phyloP scores from a whole-genome alignment of 495 filamentous ascomycete genomes.

The Alectoria sarmentosa region DNA sequence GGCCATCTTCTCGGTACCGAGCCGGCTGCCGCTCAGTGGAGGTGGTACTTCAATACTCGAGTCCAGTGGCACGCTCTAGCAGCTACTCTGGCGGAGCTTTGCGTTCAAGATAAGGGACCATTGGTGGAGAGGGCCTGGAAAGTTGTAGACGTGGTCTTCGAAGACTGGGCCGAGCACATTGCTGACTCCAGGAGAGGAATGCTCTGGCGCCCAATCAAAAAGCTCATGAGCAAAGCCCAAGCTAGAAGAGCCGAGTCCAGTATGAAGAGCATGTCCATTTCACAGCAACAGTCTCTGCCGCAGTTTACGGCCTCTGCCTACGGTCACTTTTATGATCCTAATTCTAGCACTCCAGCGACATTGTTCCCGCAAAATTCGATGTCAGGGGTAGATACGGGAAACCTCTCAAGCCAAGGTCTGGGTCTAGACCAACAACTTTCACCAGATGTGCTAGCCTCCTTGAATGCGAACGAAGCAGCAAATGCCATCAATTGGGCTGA shows the following conservation, averaged over 20 bases:
- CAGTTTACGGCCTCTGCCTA: slow-evolving; percentile 8
- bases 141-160: slow-evolving; percentile 57
- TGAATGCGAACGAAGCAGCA: slow-evolving; percentile 12
- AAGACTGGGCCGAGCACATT: slow-evolving; percentile 42
- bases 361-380: slow-evolving; percentile 4
- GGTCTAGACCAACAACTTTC: slow-evolving; percentile 6
- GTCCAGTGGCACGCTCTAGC: slow-evolving; percentile 44
- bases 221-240: slow-evolving; percentile 49
- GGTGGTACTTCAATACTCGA: slow-evolving; percentile 37
- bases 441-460: background rate
- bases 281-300: slow-evolving; percentile 19
- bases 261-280: background rate
- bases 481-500: slow-evolving; percentile 34
- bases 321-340: background rate
- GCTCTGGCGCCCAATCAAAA: slow-evolving; percentile 68
- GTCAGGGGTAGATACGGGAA: background rate
- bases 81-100: slow-evolving; percentile 62
- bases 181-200: slow-evolving; percentile 52
- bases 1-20: slow-evolving; percentile 20
- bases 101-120: slow-evolving; percentile 59
- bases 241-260: slow-evolving; percentile 20
- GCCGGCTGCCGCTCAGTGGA: slow-evolving; percentile 28
- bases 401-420: background rate
- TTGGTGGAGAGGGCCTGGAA: slow-evolving; percentile 76
- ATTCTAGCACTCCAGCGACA: background rate